Evolutionary conservation across 768 basidiomycete genomes (phyloP).

Genomic region (Chlorophyllum brunneum): DNA sequence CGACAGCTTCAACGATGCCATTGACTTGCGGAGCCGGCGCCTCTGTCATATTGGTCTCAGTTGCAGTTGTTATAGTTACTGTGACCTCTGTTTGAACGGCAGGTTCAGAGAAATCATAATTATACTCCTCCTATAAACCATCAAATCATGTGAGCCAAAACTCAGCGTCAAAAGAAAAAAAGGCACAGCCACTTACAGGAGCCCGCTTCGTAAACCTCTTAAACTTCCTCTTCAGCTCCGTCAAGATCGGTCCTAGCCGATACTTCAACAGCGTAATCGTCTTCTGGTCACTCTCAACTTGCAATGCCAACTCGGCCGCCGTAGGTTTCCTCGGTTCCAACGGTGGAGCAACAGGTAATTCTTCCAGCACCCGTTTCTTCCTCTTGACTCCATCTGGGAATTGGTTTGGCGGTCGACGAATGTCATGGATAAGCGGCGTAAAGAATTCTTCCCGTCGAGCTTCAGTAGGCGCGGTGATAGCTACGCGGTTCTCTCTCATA

Average conservation of each 20-base stretch:
- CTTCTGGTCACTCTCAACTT: slow-evolving; percentile 78
- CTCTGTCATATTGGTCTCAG: slow-evolving; percentile 19
- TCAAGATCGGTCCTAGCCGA: slow-evolving; percentile 85
- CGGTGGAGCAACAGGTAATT: slow-evolving; percentile 85
- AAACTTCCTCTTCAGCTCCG: slow-evolving; percentile 88
- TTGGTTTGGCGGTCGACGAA: slow-evolving; percentile 73
- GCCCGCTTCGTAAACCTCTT: slow-evolving; percentile 85
- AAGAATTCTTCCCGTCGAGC: slow-evolving; percentile 76
- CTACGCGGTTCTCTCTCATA: slow-evolving; percentile 70
- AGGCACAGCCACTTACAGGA: slow-evolving; percentile 44
- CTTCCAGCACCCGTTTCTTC: slow-evolving; percentile 79
- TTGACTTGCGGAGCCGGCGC: slow-evolving; percentile 37
- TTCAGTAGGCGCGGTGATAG: slow-evolving; percentile 46
- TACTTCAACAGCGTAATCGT: slow-evolving; percentile 81
- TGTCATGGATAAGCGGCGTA: slow-evolving; percentile 60
- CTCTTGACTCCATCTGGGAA: slow-evolving; percentile 89
- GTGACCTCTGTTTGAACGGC: slow-evolving; percentile 17
- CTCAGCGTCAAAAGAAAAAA: background rate
- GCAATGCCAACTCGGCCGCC: slow-evolving; percentile 75
- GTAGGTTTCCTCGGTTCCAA: slow-evolving; percentile 80
- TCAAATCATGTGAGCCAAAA: background rate
- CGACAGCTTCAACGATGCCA: slow-evolving; percentile 41
- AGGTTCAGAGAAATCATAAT: slow-evolving; percentile 36
- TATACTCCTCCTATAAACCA: slow-evolving; percentile 66
- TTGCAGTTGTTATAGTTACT: slow-evolving; percentile 22